Base-by-base conservation (phyloP, 2,329 filamentous ascomycete species). In the Alternaria sp. region DNA sequence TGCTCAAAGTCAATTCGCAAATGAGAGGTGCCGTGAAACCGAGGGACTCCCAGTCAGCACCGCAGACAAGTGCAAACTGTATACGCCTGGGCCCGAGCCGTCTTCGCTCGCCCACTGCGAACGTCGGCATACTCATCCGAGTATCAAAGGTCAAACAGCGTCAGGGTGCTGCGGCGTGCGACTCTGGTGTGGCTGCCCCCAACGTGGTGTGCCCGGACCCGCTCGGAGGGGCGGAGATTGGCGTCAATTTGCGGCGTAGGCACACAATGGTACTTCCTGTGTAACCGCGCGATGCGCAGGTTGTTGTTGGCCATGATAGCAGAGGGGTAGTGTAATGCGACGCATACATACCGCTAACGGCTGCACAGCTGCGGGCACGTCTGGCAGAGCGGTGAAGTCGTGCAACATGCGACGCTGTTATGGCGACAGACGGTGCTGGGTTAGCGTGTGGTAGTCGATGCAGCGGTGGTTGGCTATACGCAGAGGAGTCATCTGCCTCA, bases 241-340 rank as follows among this genome's bases (percentile, higher is more conserved):
- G 46, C 28, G 53, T 23, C 28, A 37, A 43, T 51, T 41, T 60
- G 58, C 58, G 58, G 58, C 50, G 58, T 55, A 51, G 41, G 58
- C 58, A 47, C 37, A 30, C 47, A 30, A 54, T 56, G 23, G 25
- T 25, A 49, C n/a, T 58, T 45, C 8, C 4, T 47, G 43, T 56
- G 45, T 53, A 68, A 60, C 61, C 65, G 67, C 65, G 60, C 51
- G 46, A 66, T 55, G 60, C 66, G 66, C 58, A 63, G 37, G n/a
- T 55, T n/a, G 26, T 25, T 37, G 30, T 37, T 37, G 49, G 12
- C 8, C 14, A 41, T 25, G 47, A 53, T 23, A n/a, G 43, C 26
- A 54, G 21, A 45, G 61, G 54, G 56, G 50, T 55, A 62, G 23
- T 23, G 43, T 41, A 26, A 28, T 26, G 21, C 30, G 55, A 33